phyloP scores from a whole-genome alignment of 2,329 filamentous ascomycete species.

The Basipetospora chlamydospora region DNA sequence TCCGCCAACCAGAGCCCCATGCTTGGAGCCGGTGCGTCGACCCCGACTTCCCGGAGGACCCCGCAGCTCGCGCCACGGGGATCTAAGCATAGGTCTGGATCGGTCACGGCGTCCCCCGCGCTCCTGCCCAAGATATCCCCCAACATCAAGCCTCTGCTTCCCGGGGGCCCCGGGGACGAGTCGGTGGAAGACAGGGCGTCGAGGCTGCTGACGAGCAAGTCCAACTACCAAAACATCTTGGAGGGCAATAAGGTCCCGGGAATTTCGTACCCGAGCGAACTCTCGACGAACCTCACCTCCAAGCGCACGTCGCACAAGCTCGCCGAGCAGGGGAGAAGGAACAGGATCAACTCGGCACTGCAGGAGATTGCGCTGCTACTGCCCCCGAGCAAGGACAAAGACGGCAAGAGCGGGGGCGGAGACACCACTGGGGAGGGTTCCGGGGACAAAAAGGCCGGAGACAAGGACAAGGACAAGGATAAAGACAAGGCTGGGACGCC shows the following conservation, averaged over 20 bases:
- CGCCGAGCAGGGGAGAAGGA: slow-evolving; percentile 86
- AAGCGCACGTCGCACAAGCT: slow-evolving; percentile 98
- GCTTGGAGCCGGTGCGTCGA: slow-evolving; percentile 35
- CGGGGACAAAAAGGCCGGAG: slow-evolving; percentile 13
- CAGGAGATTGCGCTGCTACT: slow-evolving; percentile 81
- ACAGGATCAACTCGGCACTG: slow-evolving; percentile 87
- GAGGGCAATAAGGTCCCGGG: slow-evolving; percentile 86
- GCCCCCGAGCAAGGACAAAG: slow-evolving; percentile 43
- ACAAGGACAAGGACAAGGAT: slow-evolving; percentile 12
- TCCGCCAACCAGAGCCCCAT: slow-evolving; percentile 56
- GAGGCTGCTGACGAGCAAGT: slow-evolving; percentile 81
- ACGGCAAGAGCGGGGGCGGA: slow-evolving; percentile 25
- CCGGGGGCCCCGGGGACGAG: slow-evolving; percentile 33
- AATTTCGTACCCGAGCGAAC: slow-evolving; percentile 75
- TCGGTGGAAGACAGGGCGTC: slow-evolving; percentile 46
- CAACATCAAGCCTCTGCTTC: slow-evolving; percentile 81
- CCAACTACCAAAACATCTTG: slow-evolving; percentile 94
- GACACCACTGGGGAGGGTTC: slow-evolving; percentile 14
- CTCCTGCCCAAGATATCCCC: slow-evolving; percentile 82
- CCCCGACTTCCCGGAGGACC: slow-evolving; percentile 33
- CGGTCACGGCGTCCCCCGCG: slow-evolving; percentile 71
- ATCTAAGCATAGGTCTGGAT: slow-evolving; percentile 55
- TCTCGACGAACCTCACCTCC: slow-evolving; percentile 87
- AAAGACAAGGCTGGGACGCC: slow-evolving; percentile 34
- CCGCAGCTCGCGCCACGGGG: slow-evolving; percentile 41